Conservation (phyloP, 78 protist species). For the Dictyostelium discoideum region dicty_2.7 NC_007089.4:587001-587500, state of each 20-base stretch:
- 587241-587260: background rate
- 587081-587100: constrained; percentile 16
- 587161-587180: background rate
- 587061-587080: background rate
- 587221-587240: background rate
- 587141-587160: background rate
- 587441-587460: constrained; percentile 18
- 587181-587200: background rate
- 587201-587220: constrained; percentile 10
- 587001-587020: background rate
- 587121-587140: background rate
- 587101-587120: background rate
- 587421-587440: constrained; percentile 60
- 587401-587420: constrained; percentile 56
- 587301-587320: background rate
- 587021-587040: background rate
- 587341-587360: constrained; percentile 45
- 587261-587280: background rate
- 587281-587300: background rate
- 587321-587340: constrained; percentile 36
- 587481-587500: background rate
- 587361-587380: constrained; percentile 24
- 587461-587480: constrained; percentile 55
- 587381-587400: constrained; percentile 30
- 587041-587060: background rate